Conservation (phyloP, 768 basidiomycete genomes). For the Lyophyllum shimeji region DNA sequence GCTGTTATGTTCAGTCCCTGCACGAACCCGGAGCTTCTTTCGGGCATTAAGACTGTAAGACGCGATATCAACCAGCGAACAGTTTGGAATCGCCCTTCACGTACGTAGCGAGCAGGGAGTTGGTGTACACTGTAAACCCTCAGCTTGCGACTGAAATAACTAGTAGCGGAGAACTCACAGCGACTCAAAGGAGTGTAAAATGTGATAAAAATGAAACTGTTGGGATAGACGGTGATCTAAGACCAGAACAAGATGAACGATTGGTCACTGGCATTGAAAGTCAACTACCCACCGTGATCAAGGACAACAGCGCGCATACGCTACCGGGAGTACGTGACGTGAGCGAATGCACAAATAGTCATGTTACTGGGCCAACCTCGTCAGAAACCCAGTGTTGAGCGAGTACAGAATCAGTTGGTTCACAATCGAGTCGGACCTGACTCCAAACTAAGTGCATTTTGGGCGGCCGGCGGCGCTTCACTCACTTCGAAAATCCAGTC, state of each 20-base stretch:
- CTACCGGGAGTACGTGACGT: neutral
- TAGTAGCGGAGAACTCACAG: neutral
- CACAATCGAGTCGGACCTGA: constrained; percentile 13
- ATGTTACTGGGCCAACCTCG: constrained; percentile 2
- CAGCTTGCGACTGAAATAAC: neutral
- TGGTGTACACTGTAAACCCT: constrained; percentile 9
- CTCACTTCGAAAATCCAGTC: constrained; percentile 13
- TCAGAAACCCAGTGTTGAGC: constrained; percentile 13
- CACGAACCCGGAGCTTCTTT: constrained; percentile 9
- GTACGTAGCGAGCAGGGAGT: constrained; percentile 12
- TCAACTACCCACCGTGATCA: constrained; percentile 4
- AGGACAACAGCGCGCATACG: constrained; percentile 9
- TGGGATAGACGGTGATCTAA: constrained; percentile 9
- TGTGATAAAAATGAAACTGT: constrained; percentile 9
- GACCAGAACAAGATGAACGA: neutral
- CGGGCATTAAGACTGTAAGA: constrained; percentile 10
- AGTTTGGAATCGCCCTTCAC: neutral
- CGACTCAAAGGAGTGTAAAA: constrained; percentile 8
- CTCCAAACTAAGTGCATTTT: neutral
- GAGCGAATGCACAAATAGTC: neutral
- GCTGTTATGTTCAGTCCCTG: neutral
- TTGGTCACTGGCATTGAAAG: neutral
- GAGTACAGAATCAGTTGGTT: constrained; percentile 15
- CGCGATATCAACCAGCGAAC: neutral
- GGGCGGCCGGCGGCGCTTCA: neutral